Evolutionary conservation across 106 monocot genomes (phyloP).

Genomic region (Acorus calamus): DNA sequence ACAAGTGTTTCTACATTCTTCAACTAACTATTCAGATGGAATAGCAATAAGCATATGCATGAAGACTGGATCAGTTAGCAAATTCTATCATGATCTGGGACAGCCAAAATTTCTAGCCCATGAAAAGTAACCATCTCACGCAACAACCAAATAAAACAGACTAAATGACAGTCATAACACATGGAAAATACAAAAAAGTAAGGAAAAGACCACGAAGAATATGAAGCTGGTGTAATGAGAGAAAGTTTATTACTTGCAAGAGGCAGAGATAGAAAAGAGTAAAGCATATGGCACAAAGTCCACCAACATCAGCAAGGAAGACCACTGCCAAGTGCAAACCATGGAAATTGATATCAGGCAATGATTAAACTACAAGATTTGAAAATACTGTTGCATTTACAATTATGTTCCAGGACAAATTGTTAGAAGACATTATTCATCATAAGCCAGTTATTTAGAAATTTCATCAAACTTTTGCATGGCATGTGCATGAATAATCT

Average conservation of each 20-base stretch:
- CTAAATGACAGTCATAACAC: not conserved
- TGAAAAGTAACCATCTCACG: no score
- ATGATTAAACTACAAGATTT: not conserved
- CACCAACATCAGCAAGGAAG: conserved; percentile 81
- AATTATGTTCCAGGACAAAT: not conserved
- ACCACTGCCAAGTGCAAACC: conserved; percentile 45
- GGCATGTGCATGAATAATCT: no score
- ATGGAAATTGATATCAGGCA: not conserved
- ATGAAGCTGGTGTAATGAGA: not conserved
- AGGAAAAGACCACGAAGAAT: not conserved
- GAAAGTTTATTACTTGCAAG: conserved; percentile 47
- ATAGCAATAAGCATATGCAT: no score
- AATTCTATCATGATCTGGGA: no score
- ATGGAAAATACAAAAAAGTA: not conserved
- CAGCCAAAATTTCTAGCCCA: no score
- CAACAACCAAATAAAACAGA: no score
- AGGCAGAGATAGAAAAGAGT: conserved; percentile 66
- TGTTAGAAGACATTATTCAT: not conserved
- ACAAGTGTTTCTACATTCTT: no score
- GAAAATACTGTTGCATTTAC: not conserved
- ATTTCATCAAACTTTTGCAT: no score
- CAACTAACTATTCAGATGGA: no score
- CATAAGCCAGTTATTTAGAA: no score
- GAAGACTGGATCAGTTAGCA: no score
- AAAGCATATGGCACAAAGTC: conserved; percentile 65